Evolutionary conservation across 768 basidiomycete genomes (phyloP).

Genomic region (Paxillus involutus): DNA sequence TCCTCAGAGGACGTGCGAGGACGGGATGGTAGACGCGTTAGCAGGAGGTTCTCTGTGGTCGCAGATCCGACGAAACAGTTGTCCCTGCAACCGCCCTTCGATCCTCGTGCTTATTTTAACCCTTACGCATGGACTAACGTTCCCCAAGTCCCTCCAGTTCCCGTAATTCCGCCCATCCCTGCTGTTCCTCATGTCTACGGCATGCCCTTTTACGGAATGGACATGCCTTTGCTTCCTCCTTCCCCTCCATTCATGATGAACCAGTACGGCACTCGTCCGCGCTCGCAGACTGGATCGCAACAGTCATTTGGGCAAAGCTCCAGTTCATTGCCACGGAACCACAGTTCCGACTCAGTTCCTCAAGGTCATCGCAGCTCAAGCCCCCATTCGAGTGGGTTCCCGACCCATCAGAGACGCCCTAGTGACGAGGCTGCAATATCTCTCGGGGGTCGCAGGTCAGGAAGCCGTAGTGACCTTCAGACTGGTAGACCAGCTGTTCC

Average conservation of each 20-base stretch:
- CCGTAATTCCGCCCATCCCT: conserved; percentile 38
- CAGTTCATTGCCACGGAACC: conserved; percentile 19
- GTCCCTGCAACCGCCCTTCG: conserved; percentile 26
- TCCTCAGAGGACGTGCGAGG: conserved; percentile 58
- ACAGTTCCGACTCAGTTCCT: conserved; percentile 24
- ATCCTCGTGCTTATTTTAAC: conserved; percentile 23
- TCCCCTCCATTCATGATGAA: conserved; percentile 76
- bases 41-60: conserved; percentile 43
- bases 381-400: conserved; percentile 12
- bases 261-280: conserved; percentile 46
- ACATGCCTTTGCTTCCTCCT: conserved; percentile 72
- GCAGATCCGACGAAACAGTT: conserved; percentile 33
- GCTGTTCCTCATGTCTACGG: conserved; percentile 31
- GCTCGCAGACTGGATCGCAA: conserved; percentile 29
- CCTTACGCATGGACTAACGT: conserved; percentile 28
- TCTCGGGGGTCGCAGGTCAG: conserved; percentile 8
- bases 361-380: conserved; percentile 19
- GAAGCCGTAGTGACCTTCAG: conserved; percentile 18
- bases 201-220: conserved; percentile 49
- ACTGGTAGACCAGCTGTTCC: conserved; percentile 9
- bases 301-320: conserved; percentile 25
- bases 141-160: conserved; percentile 9
- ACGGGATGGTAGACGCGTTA: conserved; percentile 35
- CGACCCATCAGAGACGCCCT: conserved; percentile 28
- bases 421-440: conserved; percentile 29